Evolutionary conservation across 2,329 filamentous ascomycete genomes (phyloP).

Genomic region (Arthrocladium fulminans): DNA sequence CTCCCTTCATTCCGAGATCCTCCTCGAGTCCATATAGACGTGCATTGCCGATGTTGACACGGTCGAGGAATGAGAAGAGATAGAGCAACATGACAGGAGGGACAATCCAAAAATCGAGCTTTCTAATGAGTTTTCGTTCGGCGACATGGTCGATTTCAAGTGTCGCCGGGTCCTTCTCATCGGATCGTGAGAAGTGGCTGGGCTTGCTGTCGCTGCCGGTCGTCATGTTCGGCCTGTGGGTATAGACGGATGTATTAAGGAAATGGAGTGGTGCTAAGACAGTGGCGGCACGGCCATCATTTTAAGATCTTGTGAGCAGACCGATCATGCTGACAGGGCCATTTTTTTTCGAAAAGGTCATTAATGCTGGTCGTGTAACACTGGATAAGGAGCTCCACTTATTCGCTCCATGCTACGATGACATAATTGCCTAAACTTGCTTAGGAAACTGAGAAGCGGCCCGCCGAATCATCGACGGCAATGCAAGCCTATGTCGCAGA

Average conservation of each 20-base stretch:
- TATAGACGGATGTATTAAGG: too few relatives aligned
- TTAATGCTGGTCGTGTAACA: too few relatives aligned
- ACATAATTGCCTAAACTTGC: too few relatives aligned
- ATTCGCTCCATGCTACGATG: too few relatives aligned
- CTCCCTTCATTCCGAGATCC: slow-evolving; percentile 35
- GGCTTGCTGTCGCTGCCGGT: neutral
- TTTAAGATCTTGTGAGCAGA: too few relatives aligned
- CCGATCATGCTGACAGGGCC: too few relatives aligned
- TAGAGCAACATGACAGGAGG: slow-evolving; percentile 45
- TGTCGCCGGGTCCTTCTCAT: slow-evolving; percentile 3
- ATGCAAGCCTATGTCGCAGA: neutral
- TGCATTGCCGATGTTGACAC: slow-evolving; percentile 42
- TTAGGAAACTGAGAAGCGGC: neutral
- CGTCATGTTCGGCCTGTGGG: too few relatives aligned
- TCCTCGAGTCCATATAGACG: slow-evolving; percentile 36
- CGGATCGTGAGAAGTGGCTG: neutral
- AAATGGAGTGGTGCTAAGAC: too few relatives aligned
- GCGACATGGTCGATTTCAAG: slow-evolving; percentile 18
- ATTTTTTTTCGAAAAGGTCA: too few relatives aligned
- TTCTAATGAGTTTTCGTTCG: slow-evolving; percentile 26
- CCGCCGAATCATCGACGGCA: neutral
- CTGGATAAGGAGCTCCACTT: too few relatives aligned
- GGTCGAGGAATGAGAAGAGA: slow-evolving; percentile 50
- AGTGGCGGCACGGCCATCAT: too few relatives aligned
- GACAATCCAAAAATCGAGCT: slow-evolving; percentile 34